Percentiles rank a stretch among this genome's conserved stretches.
These are phyloP conservation scores for Terfezia boudieri DNA, from an alignment of 495 filamentous ascomycete species.

Conservation along the genomic window DNA sequence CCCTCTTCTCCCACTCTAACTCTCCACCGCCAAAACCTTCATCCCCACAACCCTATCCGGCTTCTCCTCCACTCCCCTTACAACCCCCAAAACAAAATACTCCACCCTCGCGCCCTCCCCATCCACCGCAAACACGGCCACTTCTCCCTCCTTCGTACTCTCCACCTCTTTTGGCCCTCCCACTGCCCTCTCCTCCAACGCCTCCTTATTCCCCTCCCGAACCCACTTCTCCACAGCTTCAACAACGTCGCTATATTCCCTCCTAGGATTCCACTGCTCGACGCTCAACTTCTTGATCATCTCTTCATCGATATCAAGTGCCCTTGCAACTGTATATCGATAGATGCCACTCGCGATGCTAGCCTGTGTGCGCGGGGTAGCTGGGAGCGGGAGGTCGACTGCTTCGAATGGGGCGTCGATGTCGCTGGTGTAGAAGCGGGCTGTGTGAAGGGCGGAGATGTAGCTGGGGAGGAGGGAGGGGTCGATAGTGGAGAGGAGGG, in stretches of 20 bases:
- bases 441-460: not conserved
- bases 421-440: conserved; percentile 35
- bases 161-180: not conserved
- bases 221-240: not conserved
- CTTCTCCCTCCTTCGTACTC: not conserved
- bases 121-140: not conserved
- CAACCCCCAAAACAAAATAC: not conserved
- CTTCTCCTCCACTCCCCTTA: not conserved
- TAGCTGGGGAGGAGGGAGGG: not conserved
- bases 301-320: not conserved
- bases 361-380: conserved; percentile 44
- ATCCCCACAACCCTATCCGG: not conserved
- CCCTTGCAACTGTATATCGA: not conserved
- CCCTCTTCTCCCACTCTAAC: not conserved
- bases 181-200: not conserved
- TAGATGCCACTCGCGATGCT: too few relatives aligned
- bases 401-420: conserved; percentile 59
- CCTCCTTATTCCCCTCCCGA: not conserved
- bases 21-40: not conserved
- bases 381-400: conserved; percentile 51
- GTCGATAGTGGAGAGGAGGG: not conserved
- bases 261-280: not conserved
- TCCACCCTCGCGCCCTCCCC: not conserved
- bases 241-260: not conserved
- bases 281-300: not conserved